Evolutionary conservation across 345 rosid species (phyloP), one percentile per base, ranked within the genome.

Genomic region (Brassica juncea): DNA sequence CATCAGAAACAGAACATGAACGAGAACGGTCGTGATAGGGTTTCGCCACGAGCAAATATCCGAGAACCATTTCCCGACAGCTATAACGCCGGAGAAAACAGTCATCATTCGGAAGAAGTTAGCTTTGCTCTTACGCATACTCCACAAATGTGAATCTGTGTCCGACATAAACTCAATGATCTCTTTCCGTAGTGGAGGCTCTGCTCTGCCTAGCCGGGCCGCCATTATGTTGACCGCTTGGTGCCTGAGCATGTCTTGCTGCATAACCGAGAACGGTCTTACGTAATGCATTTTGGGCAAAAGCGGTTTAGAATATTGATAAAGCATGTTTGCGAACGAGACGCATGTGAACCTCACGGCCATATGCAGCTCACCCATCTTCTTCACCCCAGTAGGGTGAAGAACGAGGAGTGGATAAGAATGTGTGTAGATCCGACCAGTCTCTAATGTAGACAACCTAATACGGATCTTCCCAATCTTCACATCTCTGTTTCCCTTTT

Each of bases 111-210:
- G 77, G 68, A 90, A 92, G 84, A 96, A 96, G 79, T 90, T 93
- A 0, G 98, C 98, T 77, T 96, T 96, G 87, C 99, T 96, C 84
- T 92, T 86, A 54, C 98, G 90, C 97, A 93, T 93, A 69, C 97
- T 93, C 97, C 99, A 96, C 59, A 96, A 86, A 83, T 91, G 99
- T 0, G 97, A 93, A 74, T 92, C 98, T 52, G 87, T 92, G 63
- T 95, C 98, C 0, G 97, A 89, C 98, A 93, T 89, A 82, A 93
- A 95, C 83, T 96, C 99, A 7, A 96, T 89, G 23, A 96, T 88
- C 86, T 96, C 98, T 84, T 91, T 95, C 58, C 97, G 82, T 2
- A 95, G 82, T 0, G 99, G 96, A 15, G 99, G 99, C 87, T 93
- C 98, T 8, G 99, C 94, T 16, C 99, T 87, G 4, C 95, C 92